These are phyloP conservation scores for Cryphonectria japonica DNA, from an alignment of 2,329 filamentous ascomycete genomes.

Conservation along the genomic window DNA sequence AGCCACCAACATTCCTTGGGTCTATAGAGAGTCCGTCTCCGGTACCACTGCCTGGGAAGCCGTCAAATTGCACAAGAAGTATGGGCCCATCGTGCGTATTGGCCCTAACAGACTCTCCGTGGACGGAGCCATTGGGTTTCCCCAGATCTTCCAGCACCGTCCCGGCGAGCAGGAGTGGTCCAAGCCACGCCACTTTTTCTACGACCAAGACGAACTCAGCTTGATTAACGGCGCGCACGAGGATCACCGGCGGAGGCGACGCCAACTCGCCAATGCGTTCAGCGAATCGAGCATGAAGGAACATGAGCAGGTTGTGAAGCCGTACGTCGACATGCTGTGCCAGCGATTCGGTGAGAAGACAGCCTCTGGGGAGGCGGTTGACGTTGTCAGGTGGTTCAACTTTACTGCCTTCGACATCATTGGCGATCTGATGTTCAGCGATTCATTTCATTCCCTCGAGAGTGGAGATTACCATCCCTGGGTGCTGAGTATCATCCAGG, in stretches of 20 bases:
- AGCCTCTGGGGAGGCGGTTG: conserved; percentile 10
- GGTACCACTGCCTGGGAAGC: conserved; percentile 1
- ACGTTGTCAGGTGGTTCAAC: conserved; percentile 29
- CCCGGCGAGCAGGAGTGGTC: conserved; percentile 15
- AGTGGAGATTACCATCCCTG: conserved; percentile 29
- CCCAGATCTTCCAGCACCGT: conserved; percentile 23
- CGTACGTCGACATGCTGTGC: conserved; percentile 16
- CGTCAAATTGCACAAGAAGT: conserved; percentile 10
- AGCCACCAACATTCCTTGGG: conserved; percentile 4
- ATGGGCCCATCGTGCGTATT: conserved; percentile 25
- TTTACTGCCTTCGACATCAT: conserved; percentile 33
- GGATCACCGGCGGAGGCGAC: conserved; percentile 15
- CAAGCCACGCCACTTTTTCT: conserved; percentile 4
- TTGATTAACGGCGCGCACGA: conserved; percentile 8
- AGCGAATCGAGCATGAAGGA: conserved; percentile 25
- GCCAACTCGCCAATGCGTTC: conserved; percentile 20
- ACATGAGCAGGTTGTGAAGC: conserved; percentile 19
- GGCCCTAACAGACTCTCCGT: conserved; percentile 10
- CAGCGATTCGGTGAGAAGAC: conserved; percentile 13
- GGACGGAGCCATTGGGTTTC: conserved; percentile 20
- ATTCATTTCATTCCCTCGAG: conserved; percentile 30
- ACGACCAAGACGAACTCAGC: neutral
- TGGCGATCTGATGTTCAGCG: conserved; percentile 31
- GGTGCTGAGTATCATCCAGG: conserved; percentile 27
- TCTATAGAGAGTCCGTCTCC: neutral